Base-by-base conservation (phyloP, 352 stramenopile species). In the Phytopythium sindhum region DNA sequence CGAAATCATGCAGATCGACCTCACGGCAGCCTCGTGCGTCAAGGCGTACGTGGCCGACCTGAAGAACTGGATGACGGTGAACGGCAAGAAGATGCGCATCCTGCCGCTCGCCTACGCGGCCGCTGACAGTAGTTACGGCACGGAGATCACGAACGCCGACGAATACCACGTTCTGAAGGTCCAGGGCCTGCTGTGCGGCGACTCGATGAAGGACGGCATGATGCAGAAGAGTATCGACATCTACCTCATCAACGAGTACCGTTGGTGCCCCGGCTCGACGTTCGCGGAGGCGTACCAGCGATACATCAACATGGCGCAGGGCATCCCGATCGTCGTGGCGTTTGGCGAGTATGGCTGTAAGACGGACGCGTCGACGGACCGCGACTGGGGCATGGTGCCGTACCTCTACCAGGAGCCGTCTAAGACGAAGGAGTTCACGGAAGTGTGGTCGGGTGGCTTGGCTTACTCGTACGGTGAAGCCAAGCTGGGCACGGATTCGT, bases 161-260 rank as follows among this genome's bases (percentile, higher is more conserved):
- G 80, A 93, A 47, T 96, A 93, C 55, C 80, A 92, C 67, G 73
- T 84, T 29, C 64, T 93, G 19, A 93, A 93, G 68, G 69, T 95
- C n/a, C 86, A 94, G 74, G 85, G 85, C 17, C 69, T 96, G 6
- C 69, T 96, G 5, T 96, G 87, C 41, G 87, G 86, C 63, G 87
- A 96, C 72, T 89, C 78, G 59, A 90, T 95, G 78, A 83, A 77
- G 41, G 72, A 96, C 57, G 87, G 87, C 19, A 71, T 90, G 68
- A 94, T 91, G 84, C 19, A 74, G 48, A 78, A 89, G 64, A 93
- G 82, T 71, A 93, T 96, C 50, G 87, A 96, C 65, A 94, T 96
- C 31, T 95, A 92, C 64, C 63, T 96, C 35, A 91, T 96, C 65
- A 96, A 96, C 68, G 86, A 94, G 66, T 96, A 96, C 66, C 87